Evolutionary conservation across 768 basidiomycete genomes (phyloP), one percentile per base, ranked within the genome.

Genomic region (Trametes gibbosa): DNA sequence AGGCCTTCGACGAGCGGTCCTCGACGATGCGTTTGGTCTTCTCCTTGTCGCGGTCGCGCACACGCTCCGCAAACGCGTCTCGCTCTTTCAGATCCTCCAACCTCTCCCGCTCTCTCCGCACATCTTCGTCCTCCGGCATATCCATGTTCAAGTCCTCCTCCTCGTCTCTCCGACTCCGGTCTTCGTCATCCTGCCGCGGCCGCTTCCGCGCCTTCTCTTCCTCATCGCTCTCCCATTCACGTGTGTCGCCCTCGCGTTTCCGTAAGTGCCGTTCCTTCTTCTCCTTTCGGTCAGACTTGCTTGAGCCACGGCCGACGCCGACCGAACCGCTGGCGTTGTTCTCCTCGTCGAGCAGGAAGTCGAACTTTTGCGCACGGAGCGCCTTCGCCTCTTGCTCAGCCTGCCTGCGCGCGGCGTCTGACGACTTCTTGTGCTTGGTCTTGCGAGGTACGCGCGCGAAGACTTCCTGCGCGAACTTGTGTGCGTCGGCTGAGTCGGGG

Each of bases 141-240:
- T 84, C 84, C 51, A 79, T 66, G 41, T 72, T 72, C 40, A 75
- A 75, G 13, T 66, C 69, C 14, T 70, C 58, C 47, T 78, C 76
- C 21, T 80, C 79, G 29, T 71, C 71, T 25, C 58, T 62, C 19
- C 69, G 68, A 0, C 56, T 23, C 50, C 66, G 21, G 25, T 63
- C 65, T 25, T 62, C 70, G 42, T 80, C 78, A n/a, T 83, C 82
- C 1, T 76, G 72, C 65, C 78, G 83, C 71, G 78, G 70, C 58
- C 86, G 82, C 70, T 90, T 92, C 70, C 85, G 77, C 39, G 80
- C 76, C 69, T 84, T 77, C 64, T 93, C 91, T 58, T 95, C 93
- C 60, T 92, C 92, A 62, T 93, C 94, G 64, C 90, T 92, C 71
- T 92, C 90, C 93, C 95, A 95, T 59, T 92, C 89, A 54, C 85